phyloP scores from a whole-genome alignment of 495 filamentous ascomycete species.

The Neurospora sp. region DNA sequence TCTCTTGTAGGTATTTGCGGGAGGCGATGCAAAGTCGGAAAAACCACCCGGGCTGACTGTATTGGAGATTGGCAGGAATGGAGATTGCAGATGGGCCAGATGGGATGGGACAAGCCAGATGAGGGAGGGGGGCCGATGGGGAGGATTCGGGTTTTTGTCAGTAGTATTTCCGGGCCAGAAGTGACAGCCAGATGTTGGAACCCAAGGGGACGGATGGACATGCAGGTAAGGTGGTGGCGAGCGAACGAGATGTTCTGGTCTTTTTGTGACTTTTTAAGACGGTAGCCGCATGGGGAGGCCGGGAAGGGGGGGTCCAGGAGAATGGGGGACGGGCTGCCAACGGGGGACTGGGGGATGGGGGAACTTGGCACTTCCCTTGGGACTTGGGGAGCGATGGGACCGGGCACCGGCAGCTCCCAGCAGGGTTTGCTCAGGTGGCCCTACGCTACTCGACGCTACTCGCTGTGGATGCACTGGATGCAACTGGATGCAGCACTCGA shows the following conservation, averaged over 20 bases:
- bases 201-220: neutral
- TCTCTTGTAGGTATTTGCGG: neutral
- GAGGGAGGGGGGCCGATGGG: neutral
- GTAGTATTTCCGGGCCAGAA: neutral
- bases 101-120: neutral
- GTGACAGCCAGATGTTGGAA: neutral
- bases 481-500: neutral
- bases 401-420: neutral
- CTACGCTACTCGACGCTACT: neutral
- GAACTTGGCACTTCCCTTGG: neutral
- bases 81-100: neutral
- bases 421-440: neutral
- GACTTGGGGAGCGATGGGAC: neutral
- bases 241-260: constrained; percentile 1
- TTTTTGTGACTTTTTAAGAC: constrained; percentile 5
- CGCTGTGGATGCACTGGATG: neutral
- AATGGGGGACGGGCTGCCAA: neutral
- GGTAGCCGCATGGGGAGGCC: constrained; percentile 1
- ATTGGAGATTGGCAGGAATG: neutral
- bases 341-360: neutral
- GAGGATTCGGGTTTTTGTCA: neutral
- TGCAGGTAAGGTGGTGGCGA: constrained; percentile 1
- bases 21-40: neutral
- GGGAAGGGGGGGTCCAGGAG: neutral
- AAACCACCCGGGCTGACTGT: neutral